Conservation (phyloP, 306 rosid species). For the Casuarina equisetifolia region DNA sequence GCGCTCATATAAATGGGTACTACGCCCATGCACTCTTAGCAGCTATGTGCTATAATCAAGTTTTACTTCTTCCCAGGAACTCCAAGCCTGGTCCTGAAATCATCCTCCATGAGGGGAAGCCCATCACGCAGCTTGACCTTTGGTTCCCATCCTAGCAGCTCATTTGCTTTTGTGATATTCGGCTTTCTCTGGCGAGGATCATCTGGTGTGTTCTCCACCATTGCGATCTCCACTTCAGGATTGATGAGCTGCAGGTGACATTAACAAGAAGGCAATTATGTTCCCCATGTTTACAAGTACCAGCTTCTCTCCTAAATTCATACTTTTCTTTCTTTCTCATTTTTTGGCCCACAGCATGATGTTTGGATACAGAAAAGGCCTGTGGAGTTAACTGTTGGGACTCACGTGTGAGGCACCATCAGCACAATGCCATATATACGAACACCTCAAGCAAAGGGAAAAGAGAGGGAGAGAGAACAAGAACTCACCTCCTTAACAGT, state of each 20-base stretch:
- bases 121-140: constrained; percentile 62
- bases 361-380: neutral
- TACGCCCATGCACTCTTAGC: neutral
- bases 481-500: constrained; percentile 82
- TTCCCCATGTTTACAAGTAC: neutral
- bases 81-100: constrained; percentile 77
- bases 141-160: constrained; percentile 78
- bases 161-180: constrained; percentile 68
- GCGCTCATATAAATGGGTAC: neutral
- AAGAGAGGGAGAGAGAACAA: neutral
- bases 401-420: too few relatives aligned
- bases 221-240: constrained; percentile 62
- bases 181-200: constrained; percentile 89
- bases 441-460: neutral
- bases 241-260: constrained; percentile 64
- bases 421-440: too few relatives aligned
- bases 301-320: neutral
- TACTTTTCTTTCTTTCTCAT: neutral
- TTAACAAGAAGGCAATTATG: neutral
- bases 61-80: constrained; percentile 31
- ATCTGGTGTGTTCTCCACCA: constrained; percentile 84
- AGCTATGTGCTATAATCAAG: neutral
- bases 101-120: constrained; percentile 84
- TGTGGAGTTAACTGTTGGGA: too few relatives aligned
- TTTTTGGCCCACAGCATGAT: neutral